Base-by-base conservation (phyloP, 768 basidiomycete species). In the Agrocybe pediades region DNA sequence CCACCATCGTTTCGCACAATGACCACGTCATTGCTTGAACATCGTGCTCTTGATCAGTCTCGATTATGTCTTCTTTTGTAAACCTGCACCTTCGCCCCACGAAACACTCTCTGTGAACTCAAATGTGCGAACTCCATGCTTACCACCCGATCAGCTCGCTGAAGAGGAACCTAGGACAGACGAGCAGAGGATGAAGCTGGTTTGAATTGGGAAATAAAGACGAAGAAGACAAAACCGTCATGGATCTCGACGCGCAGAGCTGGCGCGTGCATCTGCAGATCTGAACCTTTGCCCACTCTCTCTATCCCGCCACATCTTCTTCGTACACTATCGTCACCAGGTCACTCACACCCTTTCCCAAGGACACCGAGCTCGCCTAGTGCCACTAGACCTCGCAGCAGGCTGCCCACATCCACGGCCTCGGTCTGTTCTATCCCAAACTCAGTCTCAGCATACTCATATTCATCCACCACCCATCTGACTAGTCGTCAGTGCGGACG, bases 161-260 rank as follows among this genome's bases (percentile, higher is more conserved):
- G n/a, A n/a, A n/a, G n/a, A n/a, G n/a, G n/a, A n/a, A n/a, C n/a
- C n/a, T n/a, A n/a, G n/a, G n/a, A n/a, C n/a, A n/a, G 84, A 85
- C 59, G 85, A 86, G 11, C n/a, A n/a, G 84, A 87, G 44, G 25
- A 54, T 9, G 53, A 16, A 6, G 39, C 19, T 11, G 46, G 43
- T 72, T 81, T 30, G 83, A 79, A 25, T 20, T 11, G 41, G 23
- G 9, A 20, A 19, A 9, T 19, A 70, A 74, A 23, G 75, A 75
- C 52, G 86, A 89, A 61, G 88, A 89, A 49, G 89, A 91, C 61
- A 73, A 76, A 42, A 91, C 89, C 0, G 83, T 91, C 46, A 91
- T 2, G 79, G 80, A 26, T 75, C 77, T 11, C 75, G 81, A 9
- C 76, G 76, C n/a, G 40, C 51, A 16, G 49, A 46, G 1, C 65